Evolutionary conservation across 441 rosid species (phyloP), one percentile per base, ranked within the genome.

Genomic region (Gossypium trilobum): DNA sequence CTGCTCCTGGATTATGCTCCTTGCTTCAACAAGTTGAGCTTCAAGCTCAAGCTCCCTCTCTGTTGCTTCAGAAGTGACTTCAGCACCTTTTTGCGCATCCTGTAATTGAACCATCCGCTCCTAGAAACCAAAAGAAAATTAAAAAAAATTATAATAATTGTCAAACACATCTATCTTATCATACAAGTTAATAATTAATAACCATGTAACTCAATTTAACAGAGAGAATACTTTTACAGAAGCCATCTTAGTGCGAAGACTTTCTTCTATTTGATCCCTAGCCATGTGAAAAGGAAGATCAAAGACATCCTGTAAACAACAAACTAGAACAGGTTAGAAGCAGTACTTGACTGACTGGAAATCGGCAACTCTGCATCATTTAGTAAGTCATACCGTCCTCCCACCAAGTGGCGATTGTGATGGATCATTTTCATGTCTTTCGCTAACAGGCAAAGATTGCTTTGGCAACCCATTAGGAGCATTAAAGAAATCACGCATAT

Each of bases 21-120:
- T 92, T 33, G 97, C 97, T 85, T 95, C 97, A 58, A 92, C 99
- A 57, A 95, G 93, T 81, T 92, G 99, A 75, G 97, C 99, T 88
- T 92, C 97, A 33, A 95, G 99, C 77, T 92, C 99, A 78, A 95
- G 99, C 86, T 95, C 99, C 77, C 99, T 88, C 84, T 95, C 97
- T 23, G 96, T 91, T 71, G 90, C 99, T 85, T 95, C 97, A 46
- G 96, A 87, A 71, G 97, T 88, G 73, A 92, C 95, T 68, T 92
- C 97, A 71, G 98, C 90, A 73, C 81, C 95, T 85, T 88, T 91
- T 33, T 92, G 97, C 23, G 86, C 92, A 84, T 92, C 97, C 84
- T 95, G 97, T 72, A 95, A 77, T 75, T 95, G 96, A 67, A 84
- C 89, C 99, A 95, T 86, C 25, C 92, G 91, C 76, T 87, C 97